A percentile compares a stretch with the other conserved stretches of the same genome.
Conservation (phyloP, 352 stramenopile genomes). For the Phytopythium mirpurense region DNA sequence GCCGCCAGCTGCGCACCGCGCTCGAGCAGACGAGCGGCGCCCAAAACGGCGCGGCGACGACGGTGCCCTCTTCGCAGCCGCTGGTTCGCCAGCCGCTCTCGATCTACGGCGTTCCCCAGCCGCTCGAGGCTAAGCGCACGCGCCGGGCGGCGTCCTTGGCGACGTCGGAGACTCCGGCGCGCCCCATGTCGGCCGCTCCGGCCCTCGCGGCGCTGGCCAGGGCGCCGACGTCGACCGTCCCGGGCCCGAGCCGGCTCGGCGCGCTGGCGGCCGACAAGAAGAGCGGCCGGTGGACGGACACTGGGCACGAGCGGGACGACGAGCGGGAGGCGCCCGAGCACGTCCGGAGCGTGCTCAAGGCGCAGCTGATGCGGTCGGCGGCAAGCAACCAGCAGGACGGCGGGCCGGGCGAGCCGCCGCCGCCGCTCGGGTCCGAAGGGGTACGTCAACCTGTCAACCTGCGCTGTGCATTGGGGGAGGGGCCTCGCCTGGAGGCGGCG, state of each 20-base stretch:
- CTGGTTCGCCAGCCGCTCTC: constrained; percentile 27
- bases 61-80: not conserved
- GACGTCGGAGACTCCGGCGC: not conserved
- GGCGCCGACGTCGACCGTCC: not conserved
- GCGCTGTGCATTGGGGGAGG: not conserved
- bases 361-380: constrained; percentile 29
- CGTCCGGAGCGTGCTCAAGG: constrained; percentile 54
- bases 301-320: not conserved
- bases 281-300: not conserved
- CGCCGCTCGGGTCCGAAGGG: constrained; percentile 23
- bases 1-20: constrained; percentile 25
- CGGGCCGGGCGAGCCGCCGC: constrained; percentile 13
- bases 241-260: constrained; percentile 19
- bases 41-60: not conserved
- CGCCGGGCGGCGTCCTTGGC: constrained; percentile 19
- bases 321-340: constrained; percentile 31
- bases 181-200: constrained; percentile 4
- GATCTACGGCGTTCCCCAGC: constrained; percentile 47
- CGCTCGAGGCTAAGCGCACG: constrained; percentile 31
- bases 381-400: constrained; percentile 49
- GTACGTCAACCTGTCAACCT: constrained; percentile 29
- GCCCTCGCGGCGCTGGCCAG: not conserved
- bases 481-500: not conserved
- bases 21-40: constrained; percentile 12
- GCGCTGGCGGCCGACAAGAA: not conserved